These are phyloP conservation scores for Hirsutella thompsonii DNA, from an alignment of 2,329 filamentous ascomycete genomes.

Conservation along the genomic window DNA sequence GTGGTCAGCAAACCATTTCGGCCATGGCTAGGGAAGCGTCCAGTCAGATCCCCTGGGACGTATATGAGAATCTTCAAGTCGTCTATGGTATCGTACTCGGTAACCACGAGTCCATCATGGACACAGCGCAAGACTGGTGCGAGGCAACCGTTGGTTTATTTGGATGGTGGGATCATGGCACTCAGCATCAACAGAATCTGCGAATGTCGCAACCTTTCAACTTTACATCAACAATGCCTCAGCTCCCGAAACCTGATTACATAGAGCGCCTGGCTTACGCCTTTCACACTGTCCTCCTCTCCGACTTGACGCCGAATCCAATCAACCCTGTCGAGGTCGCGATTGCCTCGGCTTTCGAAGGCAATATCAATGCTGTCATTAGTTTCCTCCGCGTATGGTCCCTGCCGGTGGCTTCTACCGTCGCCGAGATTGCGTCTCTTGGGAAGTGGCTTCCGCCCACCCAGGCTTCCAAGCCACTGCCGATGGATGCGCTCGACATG, in stretches of 20 bases:
- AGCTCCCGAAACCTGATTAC: constrained; percentile 52
- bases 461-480: constrained; percentile 28
- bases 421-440: constrained; percentile 73
- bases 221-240: constrained; percentile 19
- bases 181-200: constrained; percentile 29
- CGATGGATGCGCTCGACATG: constrained; percentile 59
- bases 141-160: constrained; percentile 76
- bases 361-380: constrained; percentile 64
- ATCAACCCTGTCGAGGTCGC: constrained; percentile 68
- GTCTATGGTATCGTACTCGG: constrained; percentile 75
- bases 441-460: constrained; percentile 63
- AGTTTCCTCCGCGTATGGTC: constrained; percentile 70
- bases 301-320: constrained; percentile 66
- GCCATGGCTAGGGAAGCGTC: constrained; percentile 65
- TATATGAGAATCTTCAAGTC: constrained; percentile 73
- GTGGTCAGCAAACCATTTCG: constrained; percentile 39
- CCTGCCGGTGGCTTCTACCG: constrained; percentile 60
- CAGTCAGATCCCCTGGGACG: constrained; percentile 76
- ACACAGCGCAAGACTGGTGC: constrained; percentile 77
- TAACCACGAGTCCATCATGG: constrained; percentile 60
- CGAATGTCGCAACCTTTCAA: constrained; percentile 26
- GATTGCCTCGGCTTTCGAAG: constrained; percentile 70
- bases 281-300: constrained; percentile 54
- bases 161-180: constrained; percentile 86
- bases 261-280: constrained; percentile 58